Base-by-base conservation (phyloP, 805 yeast genomes). In the Yarrowia hollandica region DNA sequence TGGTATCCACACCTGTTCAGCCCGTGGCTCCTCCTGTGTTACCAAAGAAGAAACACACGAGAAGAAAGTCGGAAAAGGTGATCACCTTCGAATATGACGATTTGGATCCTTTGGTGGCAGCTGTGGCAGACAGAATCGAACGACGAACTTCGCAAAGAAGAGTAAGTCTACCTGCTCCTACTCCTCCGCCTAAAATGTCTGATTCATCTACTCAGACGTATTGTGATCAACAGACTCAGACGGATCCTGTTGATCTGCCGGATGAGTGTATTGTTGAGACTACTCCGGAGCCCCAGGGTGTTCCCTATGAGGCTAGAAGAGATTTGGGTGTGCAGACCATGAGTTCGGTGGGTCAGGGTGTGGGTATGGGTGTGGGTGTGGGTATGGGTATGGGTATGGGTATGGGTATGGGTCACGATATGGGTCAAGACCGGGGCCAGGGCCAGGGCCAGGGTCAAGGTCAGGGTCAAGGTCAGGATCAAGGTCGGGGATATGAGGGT, bases 61-160 rank as follows among this genome's bases (percentile, higher is more conserved):
- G 33, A 42, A 46, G 34, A 38, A 57, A 31, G 54, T 46, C 44
- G 9, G 60, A 39, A 54, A 52, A 59, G n/a, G 30, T 54, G 16
- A 38, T 39, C 35, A 38, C 60, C 15, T 37, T 59, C 16, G 46
- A 52, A 23, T 55, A 55, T 21, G 61, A 42, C 35, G 33, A 38
- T 14, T 21, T 59, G 28, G 61, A 55, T n/a, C 61, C 61, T 14
- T 30, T 59, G 4, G 60, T 59, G 14, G 61, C 52, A 4, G 61
- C 61, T 21, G 60, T 59, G 14, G 61, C 60, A 11, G 41, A 41
- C 21, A 52, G 61, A 4, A 31, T 59, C 7, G 52, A 59, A 39
- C 60, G 55, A 5, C 39, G 55, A 5, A 48, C 31, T 30, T 48
- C 55, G 7, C 30, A 48, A 22, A 19, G 15, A 33, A 19, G 22